Evolutionary conservation across 768 basidiomycete genomes (phyloP), one percentile per base, ranked within the genome.

Genomic region (Filobasidium floriforme): DNA sequence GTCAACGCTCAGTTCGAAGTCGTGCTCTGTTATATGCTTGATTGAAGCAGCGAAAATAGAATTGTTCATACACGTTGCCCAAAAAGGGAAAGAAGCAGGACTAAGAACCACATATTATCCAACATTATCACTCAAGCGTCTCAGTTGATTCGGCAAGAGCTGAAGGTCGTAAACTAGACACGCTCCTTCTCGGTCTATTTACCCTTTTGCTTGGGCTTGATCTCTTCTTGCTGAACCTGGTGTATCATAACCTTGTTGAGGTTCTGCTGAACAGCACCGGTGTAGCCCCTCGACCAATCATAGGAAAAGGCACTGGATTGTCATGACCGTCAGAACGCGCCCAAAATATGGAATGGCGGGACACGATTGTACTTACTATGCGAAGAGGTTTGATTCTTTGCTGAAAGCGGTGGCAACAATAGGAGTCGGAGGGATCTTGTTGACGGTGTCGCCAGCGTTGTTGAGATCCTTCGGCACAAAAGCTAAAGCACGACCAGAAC

Each of bases 241-340:
- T 81, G 82, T 32, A 82, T 68, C 77, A 81, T 80, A 57, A 82
- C 77, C 67, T 80, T 78, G 43, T 80, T 81, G 14, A 71, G 70
- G 59, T 75, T 77, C 0, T 81, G 81, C 1, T 84, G 82, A 5
- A 87, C 87, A 83, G 88, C 90, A 24, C 91, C 92, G 14, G 86
- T 85, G 76, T 92, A 89, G 9, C 91, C 90, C 75, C 92, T 92
- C 18, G 87, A 89, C 92, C 92, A 94, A 74, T 94, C 92, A 70
- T 94, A 94, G 14, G 90, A 91, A 26, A 94, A 79, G 0, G 91
- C 88, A 71, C 76, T 77, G 28, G n/a, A 28, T 32, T 12, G 55
- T 2, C 9, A 3, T 26, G 55, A 37, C 26, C 10, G 24, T 22
- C n/a, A 41, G 60, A 9, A 52, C 3, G 24, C 15, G 15, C 9